These are phyloP conservation scores for Centaurea solstitialis DNA, from an alignment of 129 eudicot genomes.

Conservation along the genomic window DNA sequence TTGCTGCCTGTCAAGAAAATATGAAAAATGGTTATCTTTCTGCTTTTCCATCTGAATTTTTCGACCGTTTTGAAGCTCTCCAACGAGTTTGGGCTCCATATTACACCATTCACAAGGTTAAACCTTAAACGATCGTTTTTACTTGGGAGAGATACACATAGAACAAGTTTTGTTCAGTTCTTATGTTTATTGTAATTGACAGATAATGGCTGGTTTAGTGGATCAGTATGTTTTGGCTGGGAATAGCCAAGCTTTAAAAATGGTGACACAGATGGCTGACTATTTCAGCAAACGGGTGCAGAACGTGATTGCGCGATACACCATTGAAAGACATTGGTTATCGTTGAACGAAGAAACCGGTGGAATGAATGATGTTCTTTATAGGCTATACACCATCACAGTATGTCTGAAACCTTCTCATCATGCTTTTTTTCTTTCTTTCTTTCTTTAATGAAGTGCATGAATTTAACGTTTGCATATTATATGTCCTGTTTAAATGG, in stretches of 20 bases:
- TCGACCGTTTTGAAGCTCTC: slow-evolving; percentile 74
- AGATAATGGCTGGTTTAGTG: slow-evolving; percentile 92
- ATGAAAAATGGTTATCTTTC: slow-evolving; percentile 83
- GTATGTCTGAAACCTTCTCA: slow-evolving; percentile 33
- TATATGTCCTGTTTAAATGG: neutral
- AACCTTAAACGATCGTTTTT: neutral
- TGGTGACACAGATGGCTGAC: slow-evolving; percentile 73
- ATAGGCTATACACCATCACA: slow-evolving; percentile 63
- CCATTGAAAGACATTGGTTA: slow-evolving; percentile 74
- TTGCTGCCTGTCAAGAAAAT: slow-evolving; percentile 62
- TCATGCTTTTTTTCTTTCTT: neutral
- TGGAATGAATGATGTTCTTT: slow-evolving; percentile 95
- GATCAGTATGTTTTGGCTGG: slow-evolving; percentile 74
- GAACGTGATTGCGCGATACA: slow-evolving; percentile 55
- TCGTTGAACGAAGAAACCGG: slow-evolving; percentile 91
- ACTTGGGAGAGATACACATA: slow-evolving; percentile 6
- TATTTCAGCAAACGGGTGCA: slow-evolving; percentile 80
- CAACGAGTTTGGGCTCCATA: slow-evolving; percentile 87
- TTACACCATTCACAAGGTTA: slow-evolving; percentile 94
- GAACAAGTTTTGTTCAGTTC: neutral
- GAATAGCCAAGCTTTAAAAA: slow-evolving; percentile 49
- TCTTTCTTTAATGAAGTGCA: neutral
- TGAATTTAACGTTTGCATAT: neutral
- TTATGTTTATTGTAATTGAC: slow-evolving; percentile 25
- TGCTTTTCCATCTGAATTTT: slow-evolving; percentile 77